Evolutionary conservation across 2,329 filamentous ascomycete species (phyloP).

Genomic region (Zasmidium angulare): DNA sequence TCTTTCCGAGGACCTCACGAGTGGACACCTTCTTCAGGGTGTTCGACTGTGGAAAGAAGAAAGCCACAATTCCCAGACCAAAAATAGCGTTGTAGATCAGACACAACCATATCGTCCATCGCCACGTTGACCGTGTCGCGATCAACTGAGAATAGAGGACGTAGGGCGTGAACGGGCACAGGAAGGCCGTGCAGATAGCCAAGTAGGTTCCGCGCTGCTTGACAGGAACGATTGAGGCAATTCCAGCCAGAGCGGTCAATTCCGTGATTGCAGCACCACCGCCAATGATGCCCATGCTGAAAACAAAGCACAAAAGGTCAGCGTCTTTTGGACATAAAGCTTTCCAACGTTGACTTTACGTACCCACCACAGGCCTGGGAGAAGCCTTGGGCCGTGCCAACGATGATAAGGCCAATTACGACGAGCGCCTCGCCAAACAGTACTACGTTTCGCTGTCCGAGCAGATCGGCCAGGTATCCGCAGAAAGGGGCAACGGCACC

Average conservation of each 20-base stretch:
- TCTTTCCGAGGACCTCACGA: conserved; percentile 40
- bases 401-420: conserved; percentile 14
- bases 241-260: conserved; percentile 17
- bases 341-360: too few relatives aligned
- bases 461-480: conserved; percentile 16
- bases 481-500: conserved; percentile 17
- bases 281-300: conserved; percentile 13
- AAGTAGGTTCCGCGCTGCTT: conserved; percentile 14
- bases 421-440: conserved; percentile 10
- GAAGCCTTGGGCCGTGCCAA: conserved; percentile 14
- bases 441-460: conserved; percentile 14
- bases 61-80: conserved; percentile 45
- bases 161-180: conserved; percentile 17
- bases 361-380: conserved; percentile 10
- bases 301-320: too few relatives aligned
- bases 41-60: conserved; percentile 14
- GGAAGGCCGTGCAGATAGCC: conserved; percentile 12
- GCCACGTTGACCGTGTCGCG: conserved; percentile 12
- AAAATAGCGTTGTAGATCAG: conserved; percentile 50
- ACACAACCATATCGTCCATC: conserved; percentile 13
- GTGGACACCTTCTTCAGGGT: not conserved
- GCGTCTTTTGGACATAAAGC: too few relatives aligned
- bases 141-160: conserved; percentile 18
- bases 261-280: conserved; percentile 16
- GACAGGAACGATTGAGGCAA: conserved; percentile 14